Evolutionary conservation across 352 stramenopile genomes (phyloP).

Genomic region (Pythium scleroteichum): DNA sequence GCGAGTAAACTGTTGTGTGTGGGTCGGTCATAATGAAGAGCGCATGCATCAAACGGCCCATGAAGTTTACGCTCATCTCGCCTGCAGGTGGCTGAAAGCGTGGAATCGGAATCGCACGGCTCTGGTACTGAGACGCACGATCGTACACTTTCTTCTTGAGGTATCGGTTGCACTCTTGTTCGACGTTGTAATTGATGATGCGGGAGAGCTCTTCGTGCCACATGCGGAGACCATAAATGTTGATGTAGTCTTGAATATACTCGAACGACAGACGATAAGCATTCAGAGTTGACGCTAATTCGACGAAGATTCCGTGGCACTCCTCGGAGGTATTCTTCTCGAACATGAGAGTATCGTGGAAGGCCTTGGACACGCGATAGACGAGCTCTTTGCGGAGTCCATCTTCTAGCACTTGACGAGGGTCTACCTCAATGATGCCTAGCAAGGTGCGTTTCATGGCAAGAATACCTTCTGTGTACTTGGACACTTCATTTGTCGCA

Average conservation of each 20-base stretch:
- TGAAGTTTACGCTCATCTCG: conserved; percentile 92
- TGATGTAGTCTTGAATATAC: conserved; percentile 97
- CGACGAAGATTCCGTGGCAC: conserved; percentile 84
- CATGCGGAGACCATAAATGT: conserved; percentile 93
- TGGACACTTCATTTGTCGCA: conserved; percentile 94
- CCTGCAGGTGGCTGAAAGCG: conserved; percentile 84
- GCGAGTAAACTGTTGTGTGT: conserved; percentile 90
- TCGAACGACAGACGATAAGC: conserved; percentile 91
- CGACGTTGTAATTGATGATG: conserved; percentile 96
- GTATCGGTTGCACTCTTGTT: conserved; percentile 95
- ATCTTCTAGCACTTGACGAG: conserved; percentile 92
- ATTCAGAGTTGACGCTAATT: conserved; percentile 85
- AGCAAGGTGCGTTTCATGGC: conserved; percentile 94
- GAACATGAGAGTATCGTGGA: conserved; percentile 87
- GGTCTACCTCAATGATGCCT: conserved; percentile 94
- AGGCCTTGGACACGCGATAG: conserved; percentile 83
- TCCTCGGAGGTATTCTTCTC: conserved; percentile 84
- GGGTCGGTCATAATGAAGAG: conserved; percentile 93
- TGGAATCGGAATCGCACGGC: conserved; percentile 91
- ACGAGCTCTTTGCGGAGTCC: conserved; percentile 94
- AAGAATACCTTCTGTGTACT: conserved; percentile 95
- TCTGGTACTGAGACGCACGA: conserved; percentile 90
- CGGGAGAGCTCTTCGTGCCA: conserved; percentile 95
- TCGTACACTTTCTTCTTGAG: conserved; percentile 95
- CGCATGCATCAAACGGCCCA: conserved; percentile 91